Evolutionary conservation across 225 moss, liverwort and hornwort species (phyloP).

Genomic region (Takakia lepidozioides): DNA sequence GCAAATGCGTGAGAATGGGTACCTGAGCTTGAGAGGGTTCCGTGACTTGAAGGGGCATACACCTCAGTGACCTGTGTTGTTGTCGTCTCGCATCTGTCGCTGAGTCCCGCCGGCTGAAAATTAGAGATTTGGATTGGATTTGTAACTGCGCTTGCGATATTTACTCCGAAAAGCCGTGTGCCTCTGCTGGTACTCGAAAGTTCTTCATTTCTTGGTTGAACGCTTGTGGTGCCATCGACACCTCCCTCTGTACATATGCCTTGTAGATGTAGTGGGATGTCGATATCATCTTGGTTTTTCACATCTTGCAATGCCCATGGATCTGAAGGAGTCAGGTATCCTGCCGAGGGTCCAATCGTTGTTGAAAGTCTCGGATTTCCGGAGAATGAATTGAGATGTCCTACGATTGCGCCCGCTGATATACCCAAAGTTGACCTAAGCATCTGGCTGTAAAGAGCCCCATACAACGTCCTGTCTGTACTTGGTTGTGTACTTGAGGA

Average conservation of each 20-base stretch:
- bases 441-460: conserved; percentile 42
- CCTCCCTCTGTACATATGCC: conserved; percentile 19
- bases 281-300: conserved; percentile 38
- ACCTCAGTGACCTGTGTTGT: conserved; percentile 34
- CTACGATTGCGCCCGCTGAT: too few species aligned
- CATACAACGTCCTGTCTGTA: conserved; percentile 34
- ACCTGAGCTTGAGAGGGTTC: conserved; percentile 5
- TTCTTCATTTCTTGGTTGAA: conserved; percentile 44
- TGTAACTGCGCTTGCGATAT: conserved; percentile 60
- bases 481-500: conserved; percentile 25
- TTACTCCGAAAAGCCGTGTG: conserved; percentile 83
- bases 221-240: conserved; percentile 36
- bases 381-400: too few species aligned
- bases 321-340: conserved; percentile 14
- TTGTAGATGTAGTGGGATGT: conserved; percentile 20
- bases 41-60: conserved; percentile 19
- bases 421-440: conserved; percentile 26
- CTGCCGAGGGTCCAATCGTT: conserved; percentile 8
- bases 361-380: conserved; percentile 17
- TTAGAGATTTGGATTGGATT: conserved; percentile 13
- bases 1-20: conserved; percentile 3
- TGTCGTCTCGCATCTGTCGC: conserved; percentile 27
- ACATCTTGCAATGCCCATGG: conserved; percentile 22
- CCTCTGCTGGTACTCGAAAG: conserved; percentile 45
- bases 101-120: conserved; percentile 26